Conservation (phyloP, 208 protist species). For the Sergeia podlipaevii region DNA sequence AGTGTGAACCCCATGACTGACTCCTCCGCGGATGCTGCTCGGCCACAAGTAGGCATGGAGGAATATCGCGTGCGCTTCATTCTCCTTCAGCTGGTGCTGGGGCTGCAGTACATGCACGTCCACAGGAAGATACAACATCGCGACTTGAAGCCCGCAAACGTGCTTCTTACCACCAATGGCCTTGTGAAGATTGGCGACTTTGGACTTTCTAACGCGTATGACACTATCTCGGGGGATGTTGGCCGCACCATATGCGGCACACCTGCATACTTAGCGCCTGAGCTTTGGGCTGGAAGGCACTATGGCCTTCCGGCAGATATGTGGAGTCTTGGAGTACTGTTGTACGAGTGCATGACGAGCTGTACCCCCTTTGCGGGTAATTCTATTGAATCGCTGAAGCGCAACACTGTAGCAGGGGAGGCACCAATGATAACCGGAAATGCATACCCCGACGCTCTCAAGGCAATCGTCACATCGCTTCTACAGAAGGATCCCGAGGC, state of each 20-base stretch:
- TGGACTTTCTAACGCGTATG: constrained; percentile 40
- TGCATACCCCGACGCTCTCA: constrained; percentile 15
- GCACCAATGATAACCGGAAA: constrained; percentile 12
- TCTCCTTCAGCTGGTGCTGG: constrained; percentile 44
- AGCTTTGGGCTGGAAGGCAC: constrained; percentile 30
- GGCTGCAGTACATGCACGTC: constrained; percentile 54
- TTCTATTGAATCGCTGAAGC: constrained; percentile 19
- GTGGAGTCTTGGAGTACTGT: constrained; percentile 40
- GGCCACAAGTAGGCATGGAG: constrained; percentile 4
- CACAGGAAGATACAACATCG: constrained; percentile 55
- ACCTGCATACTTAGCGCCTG: constrained; percentile 60
- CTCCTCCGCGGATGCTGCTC: constrained; percentile 1
- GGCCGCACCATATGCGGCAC: constrained; percentile 54
- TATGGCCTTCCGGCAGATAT: constrained; percentile 42
- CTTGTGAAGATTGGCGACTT: constrained; percentile 71
- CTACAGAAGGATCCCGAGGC: constrained; percentile 25
- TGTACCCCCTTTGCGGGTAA: constrained; percentile 21
- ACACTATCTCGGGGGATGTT: constrained; percentile 36
- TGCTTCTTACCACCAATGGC: constrained; percentile 43
- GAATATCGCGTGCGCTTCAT: constrained; percentile 31
- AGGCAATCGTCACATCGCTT: constrained; percentile 15
- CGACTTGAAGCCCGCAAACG: constrained; percentile 68
- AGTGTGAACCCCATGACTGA: neutral
- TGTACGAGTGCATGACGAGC: constrained; percentile 45
- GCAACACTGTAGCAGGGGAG: constrained; percentile 19